Evolutionary conservation across 345 rosid species (phyloP).

Genomic region (Brassica nigra): DNA sequence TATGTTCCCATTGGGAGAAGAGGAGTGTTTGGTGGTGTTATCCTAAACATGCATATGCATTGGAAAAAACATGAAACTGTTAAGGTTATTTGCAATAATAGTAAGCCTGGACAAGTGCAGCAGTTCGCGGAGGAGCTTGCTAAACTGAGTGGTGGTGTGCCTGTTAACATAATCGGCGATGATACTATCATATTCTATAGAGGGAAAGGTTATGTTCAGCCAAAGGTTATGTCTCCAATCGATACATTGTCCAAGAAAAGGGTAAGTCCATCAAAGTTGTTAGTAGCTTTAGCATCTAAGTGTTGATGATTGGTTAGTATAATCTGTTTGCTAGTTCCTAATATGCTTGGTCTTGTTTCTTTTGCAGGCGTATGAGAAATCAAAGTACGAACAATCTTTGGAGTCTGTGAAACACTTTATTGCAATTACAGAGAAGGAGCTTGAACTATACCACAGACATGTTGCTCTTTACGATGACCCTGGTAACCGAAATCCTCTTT

Average conservation of each 20-base stretch:
- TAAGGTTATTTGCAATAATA: constrained; percentile 81
- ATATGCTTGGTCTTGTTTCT: background rate
- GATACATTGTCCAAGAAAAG: constrained; percentile 86
- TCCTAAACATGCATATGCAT: constrained; percentile 90
- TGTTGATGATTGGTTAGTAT: background rate
- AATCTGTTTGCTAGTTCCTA: background rate
- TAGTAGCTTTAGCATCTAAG: background rate
- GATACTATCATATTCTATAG: constrained; percentile 79
- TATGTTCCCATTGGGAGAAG: constrained; percentile 86
- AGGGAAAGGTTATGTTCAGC: constrained; percentile 86
- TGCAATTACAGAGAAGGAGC: constrained; percentile 73
- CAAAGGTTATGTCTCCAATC: constrained; percentile 87
- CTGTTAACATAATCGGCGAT: constrained; percentile 73
- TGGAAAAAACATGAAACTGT: constrained; percentile 98
- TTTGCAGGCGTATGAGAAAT: constrained; percentile 77
- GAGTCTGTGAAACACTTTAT: constrained; percentile 82
- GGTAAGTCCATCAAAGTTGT: constrained; percentile 39
- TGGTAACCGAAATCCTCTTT: constrained; percentile 56
- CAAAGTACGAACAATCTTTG: constrained; percentile 88
- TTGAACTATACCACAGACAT: constrained; percentile 79
- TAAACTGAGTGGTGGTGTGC: constrained; percentile 85
- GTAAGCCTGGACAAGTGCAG: constrained; percentile 76
- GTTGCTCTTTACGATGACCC: constrained; percentile 77
- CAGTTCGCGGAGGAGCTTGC: constrained; percentile 72
- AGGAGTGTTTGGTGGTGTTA: constrained; percentile 89